Percentiles rank a stretch among this genome's conserved stretches.
Evolutionary conservation across 805 yeast species (phyloP).

Genomic region (Metschnikowia koreensis): DNA sequence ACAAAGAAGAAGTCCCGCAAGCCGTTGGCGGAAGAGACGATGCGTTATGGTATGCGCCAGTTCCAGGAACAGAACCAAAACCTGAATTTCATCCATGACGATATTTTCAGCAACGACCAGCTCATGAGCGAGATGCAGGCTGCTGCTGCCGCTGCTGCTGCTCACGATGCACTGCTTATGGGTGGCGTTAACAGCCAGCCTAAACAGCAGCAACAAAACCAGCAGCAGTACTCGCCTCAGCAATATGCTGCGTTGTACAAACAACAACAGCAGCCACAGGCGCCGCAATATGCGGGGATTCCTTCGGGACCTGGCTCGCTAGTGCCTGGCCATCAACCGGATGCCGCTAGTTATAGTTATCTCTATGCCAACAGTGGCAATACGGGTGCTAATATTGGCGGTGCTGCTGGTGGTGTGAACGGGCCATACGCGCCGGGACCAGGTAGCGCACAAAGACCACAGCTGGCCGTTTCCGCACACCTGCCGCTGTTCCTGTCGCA

Average conservation of each 20-base stretch:
- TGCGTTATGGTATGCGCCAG: constrained; percentile 45
- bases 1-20: constrained; percentile 41
- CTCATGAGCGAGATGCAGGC: constrained; percentile 18
- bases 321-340: too few relatives aligned
- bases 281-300: background rate
- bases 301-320: too few relatives aligned
- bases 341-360: constrained; percentile 9
- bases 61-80: constrained; percentile 39
- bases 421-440: too few relatives aligned
- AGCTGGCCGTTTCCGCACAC: constrained; percentile 8
- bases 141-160: constrained; percentile 11
- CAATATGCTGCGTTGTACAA: constrained; percentile 14
- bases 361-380: constrained; percentile 2
- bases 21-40: constrained; percentile 47
- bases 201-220: constrained; percentile 1
- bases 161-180: constrained; percentile 10
- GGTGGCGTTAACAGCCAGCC: background rate
- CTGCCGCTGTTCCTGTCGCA: constrained; percentile 13
- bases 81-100: constrained; percentile 33
- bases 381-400: background rate
- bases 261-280: constrained; percentile 11
- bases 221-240: constrained; percentile 16
- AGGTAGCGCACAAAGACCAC: constrained; percentile 1
- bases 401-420: background rate
- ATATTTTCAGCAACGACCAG: constrained; percentile 24